These are phyloP conservation scores for Penicillium verhagenii DNA, from an alignment of 495 filamentous ascomycete species.

Conservation along the genomic window DNA sequence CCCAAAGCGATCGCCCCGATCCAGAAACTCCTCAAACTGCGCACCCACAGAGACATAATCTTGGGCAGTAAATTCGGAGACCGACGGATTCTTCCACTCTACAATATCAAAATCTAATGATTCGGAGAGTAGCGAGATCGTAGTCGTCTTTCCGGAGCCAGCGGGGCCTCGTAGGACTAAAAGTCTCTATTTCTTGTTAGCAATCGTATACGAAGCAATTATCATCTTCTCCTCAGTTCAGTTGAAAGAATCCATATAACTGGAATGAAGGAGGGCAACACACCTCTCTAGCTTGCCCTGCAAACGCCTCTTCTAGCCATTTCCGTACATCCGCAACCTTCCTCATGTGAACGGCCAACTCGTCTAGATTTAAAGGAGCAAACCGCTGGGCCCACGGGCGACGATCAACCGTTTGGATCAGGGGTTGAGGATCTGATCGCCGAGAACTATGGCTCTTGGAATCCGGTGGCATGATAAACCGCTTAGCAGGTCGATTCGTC, in stretches of 20 bases:
- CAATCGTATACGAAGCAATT: too few species aligned
- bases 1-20: slow-evolving; percentile 72
- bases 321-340: slow-evolving; percentile 83
- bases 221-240: too few species aligned
- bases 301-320: slow-evolving; percentile 76
- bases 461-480: slow-evolving; percentile 24
- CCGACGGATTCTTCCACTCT: slow-evolving; percentile 86
- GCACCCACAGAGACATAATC: slow-evolving; percentile 63
- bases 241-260: too few species aligned
- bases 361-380: slow-evolving; percentile 67
- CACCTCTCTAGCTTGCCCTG: slow-evolving; percentile 45
- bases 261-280: too few species aligned
- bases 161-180: slow-evolving; percentile 89
- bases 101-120: slow-evolving; percentile 69
- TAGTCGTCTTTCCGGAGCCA: slow-evolving; percentile 89
- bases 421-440: not conserved
- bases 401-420: slow-evolving; percentile 7
- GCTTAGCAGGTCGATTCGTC: slow-evolving; percentile 17
- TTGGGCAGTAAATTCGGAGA: slow-evolving; percentile 53
- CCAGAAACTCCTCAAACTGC: slow-evolving; percentile 90
- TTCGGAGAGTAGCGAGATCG: slow-evolving; percentile 70
- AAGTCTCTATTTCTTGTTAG: slow-evolving; percentile 55
- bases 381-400: slow-evolving; percentile 87
- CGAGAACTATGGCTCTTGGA: not conserved
- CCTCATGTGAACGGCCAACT: slow-evolving; percentile 87